Conservation (phyloP, 1,284 basidiomycete genomes). For the Rhodotorula sp. region DNA sequence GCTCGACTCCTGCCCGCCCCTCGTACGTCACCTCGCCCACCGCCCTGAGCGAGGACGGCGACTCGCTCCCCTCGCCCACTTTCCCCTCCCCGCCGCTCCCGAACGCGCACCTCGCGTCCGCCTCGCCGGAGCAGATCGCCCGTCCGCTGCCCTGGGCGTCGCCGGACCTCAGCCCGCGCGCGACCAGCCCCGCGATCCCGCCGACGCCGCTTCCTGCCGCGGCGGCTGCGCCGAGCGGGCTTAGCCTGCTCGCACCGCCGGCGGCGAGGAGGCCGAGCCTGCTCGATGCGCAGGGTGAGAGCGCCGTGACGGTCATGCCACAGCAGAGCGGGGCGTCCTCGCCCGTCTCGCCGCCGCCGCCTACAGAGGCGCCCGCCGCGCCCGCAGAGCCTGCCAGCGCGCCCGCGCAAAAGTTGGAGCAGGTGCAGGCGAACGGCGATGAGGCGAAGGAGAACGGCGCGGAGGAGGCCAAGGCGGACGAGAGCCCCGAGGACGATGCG, state of each 20-base stretch:
- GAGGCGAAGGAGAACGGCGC: not conserved
- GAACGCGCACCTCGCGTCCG: not conserved
- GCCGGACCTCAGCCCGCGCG: not conserved
- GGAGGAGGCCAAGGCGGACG: not conserved
- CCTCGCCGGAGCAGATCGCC: constrained; percentile 5
- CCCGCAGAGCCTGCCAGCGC: not conserved
- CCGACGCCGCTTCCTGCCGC: not conserved
- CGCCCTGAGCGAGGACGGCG: constrained; percentile 33
- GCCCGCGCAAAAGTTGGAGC: not conserved
- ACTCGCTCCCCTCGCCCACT: constrained; percentile 36
- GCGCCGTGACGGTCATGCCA: not conserved
- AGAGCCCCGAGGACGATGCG: constrained; percentile 17
- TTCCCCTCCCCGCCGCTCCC: constrained; percentile 32
- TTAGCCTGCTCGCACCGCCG: constrained; percentile 10
- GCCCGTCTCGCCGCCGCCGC: too few relatives aligned
- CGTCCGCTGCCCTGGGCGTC: constrained; percentile 15
- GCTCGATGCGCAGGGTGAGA: not conserved
- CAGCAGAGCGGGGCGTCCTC: not conserved
- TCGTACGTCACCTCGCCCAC: constrained; percentile 26
- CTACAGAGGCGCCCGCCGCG: not conserved
- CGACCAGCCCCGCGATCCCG: not conserved
- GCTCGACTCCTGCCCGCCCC: constrained; percentile 1
- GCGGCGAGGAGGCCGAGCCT: not conserved
- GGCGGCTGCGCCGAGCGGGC: not conserved
- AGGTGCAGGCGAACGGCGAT: not conserved